Base-by-base conservation (phyloP, 2,329 filamentous ascomycete species). In the Monosporascus sp. region DNA sequence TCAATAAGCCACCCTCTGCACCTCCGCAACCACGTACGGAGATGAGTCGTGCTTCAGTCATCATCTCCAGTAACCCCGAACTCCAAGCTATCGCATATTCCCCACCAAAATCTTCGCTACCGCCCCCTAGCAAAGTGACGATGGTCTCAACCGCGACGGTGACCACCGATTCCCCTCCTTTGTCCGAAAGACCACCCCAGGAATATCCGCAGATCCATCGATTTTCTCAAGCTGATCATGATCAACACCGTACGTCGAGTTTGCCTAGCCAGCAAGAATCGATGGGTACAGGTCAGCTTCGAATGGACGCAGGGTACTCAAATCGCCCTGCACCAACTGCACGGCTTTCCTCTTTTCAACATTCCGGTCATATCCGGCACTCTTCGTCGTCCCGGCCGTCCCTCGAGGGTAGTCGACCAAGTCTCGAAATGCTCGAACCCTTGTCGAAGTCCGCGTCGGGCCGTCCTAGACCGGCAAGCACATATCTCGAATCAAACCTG, bases 401-500 rank as follows among this genome's bases (percentile, higher is more conserved):
- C 2, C 71, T 93, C 31, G 88, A 95, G 70, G 79, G 80, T 38
- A 78, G 81, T 17, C 81, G 88, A n/a, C 86, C 89, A 2, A 79
- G 78, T 38, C 63, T 81, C 53, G 88, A 46, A 46, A 22, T 46
- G 43, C 43, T 46, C 17, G 43, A 46, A 17, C 43, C 43, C 24
- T 27, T 46, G 26, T 16, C 43, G 8, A 46, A 46, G 20, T 79
- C 61, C 6, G 63, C 52, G n/a, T 61, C 68, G 16, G 62, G 63
- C 6, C 84, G 86, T 56, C 79, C 84, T 51, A 82, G 93, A 46
- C 93, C 93, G 2, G 78, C 84, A 1, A 97, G 92, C 68, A 89
- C 90, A 36, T 90, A 92, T 67, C 80, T 96, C 3, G 88, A 91
- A 61, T 88, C 88, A 0, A 91, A 88, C 64, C 77, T 94, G 50